Evolutionary conservation across 2,329 filamentous ascomycete species (phyloP), one percentile per base, ranked within the genome.

Genomic region (Westerdykella sp.): DNA sequence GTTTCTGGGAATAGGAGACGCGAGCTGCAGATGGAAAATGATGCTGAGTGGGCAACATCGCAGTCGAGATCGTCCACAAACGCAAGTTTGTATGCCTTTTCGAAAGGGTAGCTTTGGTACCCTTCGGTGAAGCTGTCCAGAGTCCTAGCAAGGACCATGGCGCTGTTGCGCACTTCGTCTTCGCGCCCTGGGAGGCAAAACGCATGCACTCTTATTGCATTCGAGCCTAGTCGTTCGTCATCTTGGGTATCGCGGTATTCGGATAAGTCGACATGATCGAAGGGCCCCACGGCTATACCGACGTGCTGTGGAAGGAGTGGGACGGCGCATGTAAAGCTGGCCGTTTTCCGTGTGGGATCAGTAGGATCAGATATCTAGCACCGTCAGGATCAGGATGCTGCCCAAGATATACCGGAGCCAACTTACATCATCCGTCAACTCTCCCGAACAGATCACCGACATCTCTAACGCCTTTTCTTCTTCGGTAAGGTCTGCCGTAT

Each of bases 211-310:
- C 91, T 89, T 50, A 95, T 80, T 0, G 90, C 89, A 59, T 88
- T 94, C 51, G 85, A 81, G 3, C 88, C 88, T 42, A 98, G 79
- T 63, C 90, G 88, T 55, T 94, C 88, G 59, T 96, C 90, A 52
- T 95, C 87, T 54, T 94, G 88, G 49, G 88, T 87, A 37, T 90
- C 87, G 40, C 94, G 83, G 57, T 87, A 95, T 54, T 91, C 86
- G 2, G 87, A 85, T 5, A 98, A 74, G 60, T 96, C 87, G 41
- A 97, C 83, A 54, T 91, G 85, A 66, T 97, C 89, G 62, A 98
- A 98, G 0, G 94, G 93, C 0, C 94, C 93, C 43, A 97, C 80
- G 2, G 89, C 87, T 65, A 98, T 95, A 4, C 90, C 91, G 50
- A 98, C 83, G 62, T 97, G 91, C 49, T 90, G 85, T 1, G 91